Evolutionary conservation across 768 basidiomycete species (phyloP), one percentile per base, ranked within the genome.

Genomic region (Lentinus brumalis): DNA sequence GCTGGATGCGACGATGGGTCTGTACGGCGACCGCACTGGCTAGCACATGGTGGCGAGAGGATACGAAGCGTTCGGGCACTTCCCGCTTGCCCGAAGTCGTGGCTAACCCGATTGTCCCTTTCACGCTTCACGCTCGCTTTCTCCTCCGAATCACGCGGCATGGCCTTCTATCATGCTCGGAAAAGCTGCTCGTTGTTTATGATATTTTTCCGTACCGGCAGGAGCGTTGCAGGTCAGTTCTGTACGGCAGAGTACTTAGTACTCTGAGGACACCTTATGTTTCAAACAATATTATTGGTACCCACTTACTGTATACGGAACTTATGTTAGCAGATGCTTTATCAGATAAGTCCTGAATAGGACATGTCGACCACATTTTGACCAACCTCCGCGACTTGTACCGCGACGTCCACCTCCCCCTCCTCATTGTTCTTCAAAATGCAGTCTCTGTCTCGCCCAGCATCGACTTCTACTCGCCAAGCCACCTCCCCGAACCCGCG

Each of bases 391-490:
- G 45, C 32, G 31, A 38, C 12, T 32, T 55, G 47, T 42, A 57
- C 56, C 32, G 40, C 21, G 42, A 30, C 26, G 51, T 47, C 39
- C 35, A 10, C 47, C 52, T 50, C 57, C 35, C 42, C 54, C 31
- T 29, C 42, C 11, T 41, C 14, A 44, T 21, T 41, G n/a, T 39
- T 54, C 29, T 39, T 69, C 72, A 77, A 74, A 72, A 85, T 86
- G 81, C 83, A 84, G 70, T 73, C 80, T 60, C 71, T 75, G 40
- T 82, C 86, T 51, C 77, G 86, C 66, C 84, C 87, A 59, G 78
- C 84, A 53, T 85, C 86, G 53, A 79, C 85, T 26, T 85, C 85
- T 52, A 84, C 83, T 57, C 83, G 84, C 61, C 84, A 83, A 10
- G 76, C 81, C 57, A 77, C 74, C 21, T 87, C 86, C 35, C 87